Conservation (phyloP, 1,284 basidiomycete species). For the Neonothopanus nambi region DNA sequence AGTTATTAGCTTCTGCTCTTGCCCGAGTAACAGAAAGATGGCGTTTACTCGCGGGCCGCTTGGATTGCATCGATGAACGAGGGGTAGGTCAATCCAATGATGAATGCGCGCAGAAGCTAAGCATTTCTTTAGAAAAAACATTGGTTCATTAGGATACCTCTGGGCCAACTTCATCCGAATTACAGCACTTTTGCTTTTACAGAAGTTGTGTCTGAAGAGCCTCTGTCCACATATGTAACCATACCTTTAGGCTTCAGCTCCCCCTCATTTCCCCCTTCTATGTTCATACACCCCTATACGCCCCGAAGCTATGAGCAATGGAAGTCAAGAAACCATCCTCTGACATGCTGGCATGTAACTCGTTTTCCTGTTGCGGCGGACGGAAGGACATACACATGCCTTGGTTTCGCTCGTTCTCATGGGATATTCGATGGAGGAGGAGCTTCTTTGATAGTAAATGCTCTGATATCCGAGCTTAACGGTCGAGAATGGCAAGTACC, state of each 20-base stretch:
- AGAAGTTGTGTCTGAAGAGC: conserved; percentile 24
- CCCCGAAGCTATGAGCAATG: conserved; percentile 35
- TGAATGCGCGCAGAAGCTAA: no score
- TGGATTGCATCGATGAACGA: conserved; percentile 29
- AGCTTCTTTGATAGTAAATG: conserved; percentile 34
- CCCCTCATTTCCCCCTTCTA: conserved; percentile 31
- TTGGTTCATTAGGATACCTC: conserved; percentile 36
- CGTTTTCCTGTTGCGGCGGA: conserved; percentile 32
- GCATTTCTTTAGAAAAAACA: conserved; percentile 24
- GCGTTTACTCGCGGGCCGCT: conserved; percentile 39
- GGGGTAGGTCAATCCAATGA: conserved; percentile 1
- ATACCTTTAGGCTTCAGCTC: conserved; percentile 20
- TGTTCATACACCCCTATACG: conserved; percentile 38
- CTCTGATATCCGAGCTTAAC: conserved; percentile 37
- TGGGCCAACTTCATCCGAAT: conserved; percentile 29
- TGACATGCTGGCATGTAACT: conserved; percentile 43
- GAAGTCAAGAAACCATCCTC: conserved; percentile 31
- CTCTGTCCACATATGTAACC: conserved; percentile 2
- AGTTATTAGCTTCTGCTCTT: conserved; percentile 31
- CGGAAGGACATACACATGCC: conserved; percentile 33
- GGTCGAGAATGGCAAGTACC: conserved; percentile 36
- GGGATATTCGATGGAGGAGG: conserved; percentile 42
- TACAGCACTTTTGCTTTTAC: conserved; percentile 37
- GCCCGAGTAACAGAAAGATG: conserved; percentile 38
- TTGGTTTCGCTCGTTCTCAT: conserved; percentile 41